Conservation (phyloP, 768 basidiomycete species). For the Suillus placidus region DNA sequence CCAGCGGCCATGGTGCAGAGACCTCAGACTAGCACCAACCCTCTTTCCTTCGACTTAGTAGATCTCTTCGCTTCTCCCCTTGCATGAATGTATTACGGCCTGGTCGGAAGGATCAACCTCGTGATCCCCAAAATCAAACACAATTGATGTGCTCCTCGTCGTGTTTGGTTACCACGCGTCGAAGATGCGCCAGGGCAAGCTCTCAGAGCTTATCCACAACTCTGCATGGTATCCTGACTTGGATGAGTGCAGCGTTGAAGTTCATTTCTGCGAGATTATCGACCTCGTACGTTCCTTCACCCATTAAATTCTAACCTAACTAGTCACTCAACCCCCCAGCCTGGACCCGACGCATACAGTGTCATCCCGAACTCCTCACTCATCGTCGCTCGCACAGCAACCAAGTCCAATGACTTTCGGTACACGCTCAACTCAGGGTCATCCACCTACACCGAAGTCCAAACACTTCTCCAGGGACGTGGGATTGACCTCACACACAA, state of each 20-base stretch:
- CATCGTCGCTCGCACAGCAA: constrained; percentile 86
- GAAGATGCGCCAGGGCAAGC: constrained; percentile 97
- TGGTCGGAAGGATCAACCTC: no score
- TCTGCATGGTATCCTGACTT: constrained; percentile 85
- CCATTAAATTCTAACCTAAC: background rate
- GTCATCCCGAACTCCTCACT: constrained; percentile 82
- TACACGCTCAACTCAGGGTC: constrained; percentile 85
- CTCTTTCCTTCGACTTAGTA: no score
- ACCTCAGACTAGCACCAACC: no score
- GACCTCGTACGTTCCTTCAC: constrained; percentile 67
- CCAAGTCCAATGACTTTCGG: constrained; percentile 81
- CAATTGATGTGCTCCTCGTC: constrained; percentile 95
- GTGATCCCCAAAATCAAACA: constrained; percentile 77
- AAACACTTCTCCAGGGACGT: constrained; percentile 82
- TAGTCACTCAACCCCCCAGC: constrained; percentile 48
- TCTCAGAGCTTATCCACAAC: constrained; percentile 96
- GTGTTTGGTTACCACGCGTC: constrained; percentile 97
- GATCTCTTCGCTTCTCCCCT: no score
- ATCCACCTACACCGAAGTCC: constrained; percentile 87
- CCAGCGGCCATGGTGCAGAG: no score
- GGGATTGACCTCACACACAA: constrained; percentile 99
- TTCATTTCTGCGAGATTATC: constrained; percentile 94
- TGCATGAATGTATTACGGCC: no score
- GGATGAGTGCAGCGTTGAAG: constrained; percentile 90
- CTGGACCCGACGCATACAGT: constrained; percentile 84